Base-by-base conservation (phyloP, 2,329 filamentous ascomycete genomes). In the Paecilomyces sp. region DNA sequence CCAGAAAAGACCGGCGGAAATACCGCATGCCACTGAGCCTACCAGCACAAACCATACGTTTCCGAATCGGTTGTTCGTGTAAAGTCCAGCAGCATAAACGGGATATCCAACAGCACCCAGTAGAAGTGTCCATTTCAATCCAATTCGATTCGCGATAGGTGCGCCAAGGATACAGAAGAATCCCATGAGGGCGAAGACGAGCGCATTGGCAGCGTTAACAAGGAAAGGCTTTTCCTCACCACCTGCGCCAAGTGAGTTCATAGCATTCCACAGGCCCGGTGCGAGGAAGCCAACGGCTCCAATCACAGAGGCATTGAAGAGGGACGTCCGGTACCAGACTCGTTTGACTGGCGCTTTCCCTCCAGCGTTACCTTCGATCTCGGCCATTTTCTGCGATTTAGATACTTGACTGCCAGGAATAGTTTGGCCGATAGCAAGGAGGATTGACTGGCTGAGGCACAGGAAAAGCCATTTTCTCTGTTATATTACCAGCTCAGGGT, bases 181-280 rank as follows among this genome's bases (percentile, higher is more conserved):
- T 1, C 69, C 73, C 25, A 81, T 71, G 3, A 70, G 60, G 8
- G 62, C 77, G 55, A 82, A 83, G 2, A 81, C 76, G 2, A 83
- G 70, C 0, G 80, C 77, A 60, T 83, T 83, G n/a, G 79, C 80
- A 0, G 79, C 79, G 58, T 82, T 82, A 55, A 82, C 78, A 1
- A 84, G 74, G 56, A 77, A 83, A 0, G 81, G 81, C 54, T 77
- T 74, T 60, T 83, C 78, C 1, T 79, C 79, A 28, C 81, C 81
- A 47, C 81, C 81, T 0, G 81, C 82, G 15, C 82, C 81, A 4
- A 82, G 70, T 1, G 75, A 72, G 61, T 81, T 83, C 79, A 84
- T 82, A 1, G 82, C 82, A 66, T 82, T 83, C 81, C 82, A 84
- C 2, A 85, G 67, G 0, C 70, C 70, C 0, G 70, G 70, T 5